A percentile compares a stretch with the other conserved stretches of the same genome.
These are phyloP conservation scores for Dryas octopetala DNA, from an alignment of 306 rosid species.

Conservation along the genomic window DNA sequence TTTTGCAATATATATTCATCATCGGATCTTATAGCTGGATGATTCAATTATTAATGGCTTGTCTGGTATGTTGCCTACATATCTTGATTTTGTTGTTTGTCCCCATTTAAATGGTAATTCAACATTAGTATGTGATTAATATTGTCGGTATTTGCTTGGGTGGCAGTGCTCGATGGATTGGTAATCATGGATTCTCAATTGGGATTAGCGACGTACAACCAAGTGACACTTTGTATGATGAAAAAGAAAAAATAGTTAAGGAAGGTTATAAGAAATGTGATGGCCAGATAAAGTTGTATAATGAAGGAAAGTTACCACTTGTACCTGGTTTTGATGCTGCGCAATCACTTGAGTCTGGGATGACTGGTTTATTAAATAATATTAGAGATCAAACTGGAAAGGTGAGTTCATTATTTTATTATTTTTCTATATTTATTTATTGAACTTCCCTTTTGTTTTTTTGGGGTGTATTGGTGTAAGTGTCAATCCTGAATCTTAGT, in stretches of 20 bases:
- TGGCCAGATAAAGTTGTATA: slow-evolving; percentile 49
- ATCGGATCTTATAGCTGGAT: slow-evolving; percentile 11
- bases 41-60: slow-evolving; percentile 8
- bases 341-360: slow-evolving; percentile 70
- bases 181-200: slow-evolving; percentile 93
- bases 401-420: slow-evolving; percentile 39
- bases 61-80: neutral
- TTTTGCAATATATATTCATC: neutral
- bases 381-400: slow-evolving; percentile 67
- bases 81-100: slow-evolving; percentile 17
- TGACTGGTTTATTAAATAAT: slow-evolving; percentile 56
- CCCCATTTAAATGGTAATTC: slow-evolving; percentile 14
- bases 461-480: neutral
- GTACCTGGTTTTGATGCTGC: slow-evolving; percentile 93
- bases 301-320: slow-evolving; percentile 65
- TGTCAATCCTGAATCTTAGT: neutral
- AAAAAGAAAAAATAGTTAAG: slow-evolving; percentile 56
- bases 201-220: slow-evolving; percentile 98
- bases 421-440: neutral
- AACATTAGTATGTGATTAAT: slow-evolving; percentile 20
- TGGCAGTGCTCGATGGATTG: slow-evolving; percentile 97
- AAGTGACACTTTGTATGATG: slow-evolving; percentile 44
- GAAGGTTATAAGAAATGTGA: slow-evolving; percentile 60
- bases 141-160: slow-evolving; percentile 25
- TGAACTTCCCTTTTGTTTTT: neutral